These are phyloP conservation scores for Sclerotinia trifoliorum DNA, from an alignment of 2,329 filamentous ascomycete genomes.

Conservation along the genomic window DNA sequence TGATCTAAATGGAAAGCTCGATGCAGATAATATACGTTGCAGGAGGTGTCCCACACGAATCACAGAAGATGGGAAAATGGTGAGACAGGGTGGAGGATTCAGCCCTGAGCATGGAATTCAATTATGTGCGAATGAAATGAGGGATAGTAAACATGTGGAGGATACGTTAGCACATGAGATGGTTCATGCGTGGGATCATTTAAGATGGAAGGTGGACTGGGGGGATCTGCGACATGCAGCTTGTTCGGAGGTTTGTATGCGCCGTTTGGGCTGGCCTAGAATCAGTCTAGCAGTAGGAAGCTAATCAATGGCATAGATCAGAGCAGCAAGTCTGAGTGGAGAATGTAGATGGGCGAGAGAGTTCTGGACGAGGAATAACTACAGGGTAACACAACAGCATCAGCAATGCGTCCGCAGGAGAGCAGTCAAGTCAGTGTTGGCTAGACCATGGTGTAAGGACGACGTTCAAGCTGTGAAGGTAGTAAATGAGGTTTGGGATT, in stretches of 20 bases:
- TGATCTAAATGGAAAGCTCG: constrained; percentile 74
- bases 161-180: constrained; percentile 96
- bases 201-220: constrained; percentile 88
- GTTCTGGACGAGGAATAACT: constrained; percentile 80
- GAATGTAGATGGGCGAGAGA: constrained; percentile 91
- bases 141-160: constrained; percentile 77
- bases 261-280: background rate
- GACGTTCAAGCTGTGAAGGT: constrained; percentile 82
- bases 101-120: constrained; percentile 82
- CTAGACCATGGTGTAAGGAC: constrained; percentile 77
- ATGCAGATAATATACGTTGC: constrained; percentile 75
- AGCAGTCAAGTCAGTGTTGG: constrained; percentile 76
- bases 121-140: constrained; percentile 88
- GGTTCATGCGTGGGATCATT: constrained; percentile 93
- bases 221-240: constrained; percentile 81
- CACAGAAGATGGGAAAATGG: constrained; percentile 48
- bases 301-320: constrained; percentile 59
- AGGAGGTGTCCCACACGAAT: constrained; percentile 67
- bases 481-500: constrained; percentile 98
- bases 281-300: background rate
- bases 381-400: constrained; percentile 86
- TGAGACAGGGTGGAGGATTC: constrained; percentile 77
- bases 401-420: constrained; percentile 85
- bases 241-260: constrained; percentile 74
- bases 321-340: constrained; percentile 86